Conservation (phyloP, 1,284 basidiomycete genomes). For the Apiotrichum montevideense region DNA sequence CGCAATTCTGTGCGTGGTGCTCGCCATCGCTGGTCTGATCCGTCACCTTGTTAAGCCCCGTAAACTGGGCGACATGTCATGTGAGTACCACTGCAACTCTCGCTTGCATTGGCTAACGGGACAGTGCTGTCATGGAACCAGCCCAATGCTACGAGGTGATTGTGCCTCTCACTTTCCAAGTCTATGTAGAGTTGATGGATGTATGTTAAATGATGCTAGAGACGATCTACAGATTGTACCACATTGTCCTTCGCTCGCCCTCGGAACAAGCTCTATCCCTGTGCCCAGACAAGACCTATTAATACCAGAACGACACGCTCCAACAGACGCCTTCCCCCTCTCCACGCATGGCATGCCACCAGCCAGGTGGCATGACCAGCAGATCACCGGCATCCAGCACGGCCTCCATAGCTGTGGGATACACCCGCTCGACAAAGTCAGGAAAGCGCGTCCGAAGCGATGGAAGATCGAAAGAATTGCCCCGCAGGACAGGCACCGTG, state of each 20-base stretch:
- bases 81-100: constrained; percentile 9
- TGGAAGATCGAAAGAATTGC: background rate
- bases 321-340: constrained; percentile 51
- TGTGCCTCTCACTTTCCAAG: background rate
- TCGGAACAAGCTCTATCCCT: background rate
- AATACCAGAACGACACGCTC: constrained; percentile 48
- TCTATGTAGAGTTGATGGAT: constrained; percentile 5
- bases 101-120: constrained; percentile 50
- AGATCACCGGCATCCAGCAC: constrained; percentile 74
- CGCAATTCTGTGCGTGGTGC: constrained; percentile 75
- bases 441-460: constrained; percentile 22
- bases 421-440: constrained; percentile 57
- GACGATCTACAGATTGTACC: background rate
- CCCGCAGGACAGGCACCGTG: constrained; percentile 38
- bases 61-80: constrained; percentile 52
- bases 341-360: constrained; percentile 88
- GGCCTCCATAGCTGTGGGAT: constrained; percentile 59
- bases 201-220: constrained; percentile 12
- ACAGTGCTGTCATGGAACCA: constrained; percentile 81
- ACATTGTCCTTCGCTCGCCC: background rate
- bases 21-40: constrained; percentile 82
- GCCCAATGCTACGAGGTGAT: constrained; percentile 22
- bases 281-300: background rate
- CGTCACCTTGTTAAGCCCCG: constrained; percentile 89
- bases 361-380: constrained; percentile 78